phyloP scores from a whole-genome alignment of 2,329 filamentous ascomycete species.

The Conoideocrella luteorostrata region DNA sequence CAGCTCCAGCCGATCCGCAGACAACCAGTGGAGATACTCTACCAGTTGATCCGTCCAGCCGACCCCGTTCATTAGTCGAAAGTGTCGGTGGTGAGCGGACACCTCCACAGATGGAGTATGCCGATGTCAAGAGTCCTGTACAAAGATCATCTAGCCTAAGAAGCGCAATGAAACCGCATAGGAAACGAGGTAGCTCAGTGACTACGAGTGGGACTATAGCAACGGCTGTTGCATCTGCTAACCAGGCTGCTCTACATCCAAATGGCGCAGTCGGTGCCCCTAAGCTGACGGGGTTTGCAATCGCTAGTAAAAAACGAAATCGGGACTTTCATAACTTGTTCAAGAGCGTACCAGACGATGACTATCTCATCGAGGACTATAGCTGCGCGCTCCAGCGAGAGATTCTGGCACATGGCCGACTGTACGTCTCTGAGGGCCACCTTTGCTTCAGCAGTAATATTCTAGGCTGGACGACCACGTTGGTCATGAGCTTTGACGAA shows the following conservation, averaged over 20 bases:
- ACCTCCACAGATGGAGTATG: slow-evolving; percentile 55
- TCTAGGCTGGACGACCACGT: slow-evolving; percentile 91
- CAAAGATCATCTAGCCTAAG: slow-evolving; percentile 62
- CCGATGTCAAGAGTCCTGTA: slow-evolving; percentile 55
- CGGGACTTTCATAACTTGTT: slow-evolving; percentile 91
- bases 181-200: slow-evolving; percentile 78
- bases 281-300: slow-evolving; percentile 88
- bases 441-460: slow-evolving; percentile 99
- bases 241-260: slow-evolving; percentile 61
- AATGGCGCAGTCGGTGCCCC: slow-evolving; percentile 52
- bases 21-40: slow-evolving; percentile 19
- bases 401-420: slow-evolving; percentile 84
- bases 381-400: slow-evolving; percentile 94
- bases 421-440: slow-evolving; percentile 96
- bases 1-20: slow-evolving; percentile 46
- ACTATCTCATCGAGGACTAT: slow-evolving; percentile 97
- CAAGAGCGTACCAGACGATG: slow-evolving; percentile 94
- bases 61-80: slow-evolving; percentile 48
- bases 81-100: slow-evolving; percentile 50
- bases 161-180: slow-evolving; percentile 53
- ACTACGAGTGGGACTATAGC: slow-evolving; percentile 61
- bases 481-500: slow-evolving; percentile 98
- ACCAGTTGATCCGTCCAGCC: slow-evolving; percentile 29
- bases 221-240: slow-evolving; percentile 64
- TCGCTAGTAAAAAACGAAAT: slow-evolving; percentile 93